Conservation (phyloP, 2,329 filamentous ascomycete species). For the Dendryphion nanum region DNA sequence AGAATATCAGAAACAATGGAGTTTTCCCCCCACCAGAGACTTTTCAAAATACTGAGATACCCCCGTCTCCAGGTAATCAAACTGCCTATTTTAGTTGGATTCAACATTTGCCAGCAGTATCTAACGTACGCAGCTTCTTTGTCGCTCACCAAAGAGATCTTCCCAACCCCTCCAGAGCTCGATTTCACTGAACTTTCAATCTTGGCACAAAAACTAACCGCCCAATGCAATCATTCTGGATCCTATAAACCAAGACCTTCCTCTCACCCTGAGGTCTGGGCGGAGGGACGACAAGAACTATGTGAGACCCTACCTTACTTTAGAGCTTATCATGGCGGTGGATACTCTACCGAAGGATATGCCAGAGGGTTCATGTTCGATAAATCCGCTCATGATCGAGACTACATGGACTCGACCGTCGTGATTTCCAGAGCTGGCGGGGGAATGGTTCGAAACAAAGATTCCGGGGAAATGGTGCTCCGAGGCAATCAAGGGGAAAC, state of each 20-base stretch:
- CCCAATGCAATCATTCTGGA: not conserved
- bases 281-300: conserved; percentile 57
- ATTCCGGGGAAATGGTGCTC: conserved; percentile 47
- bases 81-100: too few species aligned
- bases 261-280: conserved; percentile 54
- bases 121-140: too few species aligned
- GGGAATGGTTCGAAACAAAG: conserved; percentile 48
- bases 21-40: too few species aligned
- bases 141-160: too few species aligned
- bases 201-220: conserved; percentile 4
- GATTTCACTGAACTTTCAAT: not conserved
- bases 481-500: conserved; percentile 47
- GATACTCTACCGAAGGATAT: conserved; percentile 52
- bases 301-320: conserved; percentile 66
- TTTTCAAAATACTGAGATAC: too few species aligned
- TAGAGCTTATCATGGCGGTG: conserved; percentile 59
- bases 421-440: conserved; percentile 64
- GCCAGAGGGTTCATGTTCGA: conserved; percentile 61
- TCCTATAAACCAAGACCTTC: conserved; percentile 28
- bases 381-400: conserved; percentile 51
- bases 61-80: too few species aligned
- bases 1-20: too few species aligned
- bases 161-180: not conserved
- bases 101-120: too few species aligned
- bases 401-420: conserved; percentile 60